Percentiles rank a stretch among this genome's conserved stretches.
These are phyloP conservation scores for Babesia gibsoni DNA, from an alignment of 169 alveolate species.

Conservation along the genomic window DNA sequence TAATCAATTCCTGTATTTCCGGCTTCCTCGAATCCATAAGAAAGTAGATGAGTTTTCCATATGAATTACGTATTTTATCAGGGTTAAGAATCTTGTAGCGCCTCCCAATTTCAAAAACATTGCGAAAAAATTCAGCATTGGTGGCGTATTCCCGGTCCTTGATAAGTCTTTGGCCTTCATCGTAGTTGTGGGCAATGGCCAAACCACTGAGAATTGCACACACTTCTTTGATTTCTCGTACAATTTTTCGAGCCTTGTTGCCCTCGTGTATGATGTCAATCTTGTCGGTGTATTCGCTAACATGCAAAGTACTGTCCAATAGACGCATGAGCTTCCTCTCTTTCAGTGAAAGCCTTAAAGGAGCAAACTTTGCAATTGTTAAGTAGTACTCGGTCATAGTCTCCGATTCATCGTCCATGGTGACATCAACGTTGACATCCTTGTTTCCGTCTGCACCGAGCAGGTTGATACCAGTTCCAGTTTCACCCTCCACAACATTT, in stretches of 20 bases:
- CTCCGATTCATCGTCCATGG: slow-evolving; percentile 23
- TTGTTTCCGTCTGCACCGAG: not conserved
- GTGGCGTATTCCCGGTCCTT: slow-evolving; percentile 78
- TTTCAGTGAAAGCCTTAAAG: slow-evolving; percentile 32
- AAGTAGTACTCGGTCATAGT: slow-evolving; percentile 13
- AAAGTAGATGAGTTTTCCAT: slow-evolving; percentile 86
- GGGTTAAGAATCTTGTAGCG: slow-evolving; percentile 89
- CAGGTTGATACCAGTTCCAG: slow-evolving; percentile 40
- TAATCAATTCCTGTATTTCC: slow-evolving; percentile 79
- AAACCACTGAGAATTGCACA: slow-evolving; percentile 88
- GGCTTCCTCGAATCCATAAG: slow-evolving; percentile 87
- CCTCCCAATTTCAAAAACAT: slow-evolving; percentile 87
- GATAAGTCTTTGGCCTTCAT: slow-evolving; percentile 83
- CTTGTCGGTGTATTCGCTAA: slow-evolving; percentile 86
- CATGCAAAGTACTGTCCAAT: slow-evolving; percentile 85
- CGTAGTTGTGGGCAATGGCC: slow-evolving; percentile 87
- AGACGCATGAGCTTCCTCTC: slow-evolving; percentile 82
- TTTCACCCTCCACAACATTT: slow-evolving; percentile 12
- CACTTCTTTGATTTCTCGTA: slow-evolving; percentile 80
- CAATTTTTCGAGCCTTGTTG: slow-evolving; percentile 73
- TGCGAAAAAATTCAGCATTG: slow-evolving; percentile 78
- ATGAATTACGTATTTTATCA: slow-evolving; percentile 85
- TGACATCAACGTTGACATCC: not conserved
- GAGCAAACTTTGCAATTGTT: slow-evolving; percentile 50
- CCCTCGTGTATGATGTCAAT: slow-evolving; percentile 80